Conservation (phyloP, 169 alveolate species). For the Plasmodium gallinaceum region DNA sequence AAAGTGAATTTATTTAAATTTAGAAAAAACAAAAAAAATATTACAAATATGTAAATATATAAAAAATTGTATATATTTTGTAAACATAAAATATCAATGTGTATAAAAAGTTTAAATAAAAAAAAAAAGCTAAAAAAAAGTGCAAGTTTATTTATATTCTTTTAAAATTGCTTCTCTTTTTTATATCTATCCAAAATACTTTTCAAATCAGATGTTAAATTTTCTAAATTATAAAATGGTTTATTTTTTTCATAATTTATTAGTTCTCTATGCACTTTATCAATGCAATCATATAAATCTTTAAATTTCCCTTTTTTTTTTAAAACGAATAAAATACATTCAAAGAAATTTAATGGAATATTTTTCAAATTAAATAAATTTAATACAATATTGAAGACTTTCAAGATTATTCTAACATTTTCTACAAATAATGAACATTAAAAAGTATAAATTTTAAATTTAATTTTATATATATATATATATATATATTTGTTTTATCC, state of each 20-base stretch:
- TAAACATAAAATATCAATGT: not conserved
- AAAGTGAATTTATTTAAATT: no score
- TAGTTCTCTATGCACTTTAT: constrained; percentile 64
- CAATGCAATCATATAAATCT: constrained; percentile 53
- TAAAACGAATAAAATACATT: constrained; percentile 52
- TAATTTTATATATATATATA: not conserved
- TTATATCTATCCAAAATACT: constrained; percentile 25
- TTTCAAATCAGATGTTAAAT: constrained; percentile 34
- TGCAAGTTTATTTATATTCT: not conserved
- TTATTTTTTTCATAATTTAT: constrained; percentile 70
- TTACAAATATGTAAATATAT: no score
- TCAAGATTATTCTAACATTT: constrained; percentile 50
- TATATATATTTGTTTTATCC: constrained; percentile 4
- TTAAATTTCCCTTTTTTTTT: constrained; percentile 42
- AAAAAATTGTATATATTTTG: no score
- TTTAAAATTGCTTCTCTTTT: constrained; percentile 45
- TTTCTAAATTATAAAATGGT: constrained; percentile 22
- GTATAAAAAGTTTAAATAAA: not conserved
- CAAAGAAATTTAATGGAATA: constrained; percentile 74
- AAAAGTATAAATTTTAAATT: constrained; percentile 4
- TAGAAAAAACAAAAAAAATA: no score
- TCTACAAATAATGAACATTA: constrained; percentile 38
- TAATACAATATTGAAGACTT: constrained; percentile 45
- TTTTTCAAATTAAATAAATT: constrained; percentile 36
- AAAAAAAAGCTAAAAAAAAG: not conserved